Percentiles rank a stretch among this genome's conserved stretches.
phyloP scores from a whole-genome alignment of 495 filamentous ascomycete genomes.

The Pyrenula aspistea region DNA sequence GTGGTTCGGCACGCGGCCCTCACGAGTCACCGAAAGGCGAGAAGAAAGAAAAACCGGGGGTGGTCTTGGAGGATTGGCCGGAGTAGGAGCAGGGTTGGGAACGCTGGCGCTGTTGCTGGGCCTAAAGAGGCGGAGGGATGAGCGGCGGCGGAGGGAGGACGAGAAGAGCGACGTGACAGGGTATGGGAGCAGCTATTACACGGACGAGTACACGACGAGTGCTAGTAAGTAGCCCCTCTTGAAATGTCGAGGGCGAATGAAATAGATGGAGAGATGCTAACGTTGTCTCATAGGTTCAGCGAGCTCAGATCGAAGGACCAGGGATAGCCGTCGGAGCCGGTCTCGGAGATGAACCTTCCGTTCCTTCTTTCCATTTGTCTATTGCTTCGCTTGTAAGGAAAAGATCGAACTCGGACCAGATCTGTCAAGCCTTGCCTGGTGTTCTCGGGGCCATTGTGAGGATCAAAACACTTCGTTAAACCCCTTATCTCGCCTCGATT shows the following conservation, averaged over 20 bases:
- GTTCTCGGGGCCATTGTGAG: no score
- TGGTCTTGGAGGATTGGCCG: constrained; percentile 43
- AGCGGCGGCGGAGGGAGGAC: constrained; percentile 21
- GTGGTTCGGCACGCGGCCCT: constrained; percentile 57
- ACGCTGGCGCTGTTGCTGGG: constrained; percentile 63
- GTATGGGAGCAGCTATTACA: constrained; percentile 33
- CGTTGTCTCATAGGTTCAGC: constrained; percentile 26
- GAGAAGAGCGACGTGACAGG: constrained; percentile 32
- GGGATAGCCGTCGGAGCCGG: constrained; percentile 24
- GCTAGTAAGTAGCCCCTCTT: constrained; percentile 23
- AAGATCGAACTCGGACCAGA: no score
- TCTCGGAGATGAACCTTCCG: background rate
- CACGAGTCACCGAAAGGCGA: constrained; percentile 30
- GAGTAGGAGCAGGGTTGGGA: constrained; percentile 46
- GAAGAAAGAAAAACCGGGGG: constrained; percentile 42
- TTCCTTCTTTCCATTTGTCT: no score
- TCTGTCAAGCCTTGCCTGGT: no score
- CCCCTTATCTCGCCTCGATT: no score
- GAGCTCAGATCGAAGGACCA: constrained; percentile 37
- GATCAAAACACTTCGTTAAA: no score
- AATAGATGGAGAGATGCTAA: no score
- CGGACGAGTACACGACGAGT: constrained; percentile 28
- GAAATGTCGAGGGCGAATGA: background rate
- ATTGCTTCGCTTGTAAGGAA: no score
- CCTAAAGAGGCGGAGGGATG: constrained; percentile 51